Evolutionary conservation across 1,284 basidiomycete genomes (phyloP), one percentile per base, ranked within the genome.

Genomic region (Cutaneotrichosporon spelunceum): DNA sequence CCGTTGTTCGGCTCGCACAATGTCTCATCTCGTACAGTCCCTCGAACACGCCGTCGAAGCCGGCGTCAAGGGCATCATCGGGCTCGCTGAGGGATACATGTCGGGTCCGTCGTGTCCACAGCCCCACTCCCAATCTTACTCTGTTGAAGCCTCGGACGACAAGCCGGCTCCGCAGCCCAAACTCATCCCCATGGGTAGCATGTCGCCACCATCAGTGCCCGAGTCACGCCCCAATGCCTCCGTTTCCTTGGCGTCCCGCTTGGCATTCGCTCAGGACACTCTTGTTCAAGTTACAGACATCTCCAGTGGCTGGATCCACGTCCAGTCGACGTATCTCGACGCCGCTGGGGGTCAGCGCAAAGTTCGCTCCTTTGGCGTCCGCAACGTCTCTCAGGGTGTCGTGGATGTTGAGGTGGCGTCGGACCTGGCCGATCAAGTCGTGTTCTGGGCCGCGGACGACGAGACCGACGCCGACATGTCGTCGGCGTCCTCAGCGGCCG

Each of bases 301-400:
- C 3, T 70, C 74, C 3, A 75, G 74, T 6, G 76, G 76, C 24
- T 78, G 76, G 76, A 78, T 78, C 27, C 75, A 78, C 55, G 68
- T 78, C 16, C 76, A 72, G 58, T 73, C 74, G 11, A 73, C 74
- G 2, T 78, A 78, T 48, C 66, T 78, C 47, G 72, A 70, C 34
- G 58, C 60, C 4, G 71, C 66, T 2, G 66, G 68, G 3, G 69
- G 70, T 6, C 68, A 70, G 42, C 64, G 71, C 23, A 68, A 68
- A 26, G 68, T 75, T 11, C 63, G 72, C 47, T 68, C 66, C 23
- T 78, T 78, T 57, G 72, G 73, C 2, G 49, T 78, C 36, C 72
- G 60, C 56, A 76, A 75, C 66, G 29, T 74, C 16, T 64, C 64
- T 6, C 58, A 63, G 1, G 47, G 23, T 2, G 59, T 61, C 10